Base-by-base conservation (phyloP, 2,329 filamentous ascomycete species). In the Paramyrothecium roridum region DNA sequence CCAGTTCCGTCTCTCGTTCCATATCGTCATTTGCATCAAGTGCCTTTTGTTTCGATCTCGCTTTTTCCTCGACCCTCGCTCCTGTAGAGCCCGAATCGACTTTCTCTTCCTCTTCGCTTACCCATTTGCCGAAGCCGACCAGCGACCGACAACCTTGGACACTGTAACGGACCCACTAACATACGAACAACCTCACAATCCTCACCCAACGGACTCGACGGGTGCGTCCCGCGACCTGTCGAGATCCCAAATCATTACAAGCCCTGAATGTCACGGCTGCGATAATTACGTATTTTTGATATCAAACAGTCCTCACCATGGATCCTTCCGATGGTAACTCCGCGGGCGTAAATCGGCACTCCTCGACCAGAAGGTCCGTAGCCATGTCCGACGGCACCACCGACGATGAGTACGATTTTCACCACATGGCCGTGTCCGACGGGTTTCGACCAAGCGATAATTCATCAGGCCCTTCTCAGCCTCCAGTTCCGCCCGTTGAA, bases 401-500 rank as follows among this genome's bases (percentile, higher is more conserved):
- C 48, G 70, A 68, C 52, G 73, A 77, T 58, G 78, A 81, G 34
- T 82, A 80, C 56, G 78, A 78, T 60, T 62, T 82, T 64, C 71
- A 71, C 50, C 79, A 76, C 26, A 74, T 80, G 69, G 74, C 76
- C 52, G 76, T 85, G 55, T 77, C 81, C 17, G 80, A 83, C 63
- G 80, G 80, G 52, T 82, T 80, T 61, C 72, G 78, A 55, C 79
- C 78, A 20, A 51, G 8, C n/a, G 30, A 51, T 30, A 23, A 16
- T 13, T 16, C 48, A 3, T 50, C 48, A 16, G 37, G 13, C 37
- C 7, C 17, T 8, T 56, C 59, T 13, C 40, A 46, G 11, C 7
- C 13, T 40, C 26, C 4, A 20, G 21, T 19, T 16, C 22, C 56
- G 64, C 67, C 55, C n/a, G 59, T 62, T 8, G 55, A 67, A 30